A percentile compares a stretch with the other conserved stretches of the same genome.
These are phyloP conservation scores for Penicillium maclennaniae DNA, from an alignment of 495 filamentous ascomycete genomes.

Conservation along the genomic window DNA sequence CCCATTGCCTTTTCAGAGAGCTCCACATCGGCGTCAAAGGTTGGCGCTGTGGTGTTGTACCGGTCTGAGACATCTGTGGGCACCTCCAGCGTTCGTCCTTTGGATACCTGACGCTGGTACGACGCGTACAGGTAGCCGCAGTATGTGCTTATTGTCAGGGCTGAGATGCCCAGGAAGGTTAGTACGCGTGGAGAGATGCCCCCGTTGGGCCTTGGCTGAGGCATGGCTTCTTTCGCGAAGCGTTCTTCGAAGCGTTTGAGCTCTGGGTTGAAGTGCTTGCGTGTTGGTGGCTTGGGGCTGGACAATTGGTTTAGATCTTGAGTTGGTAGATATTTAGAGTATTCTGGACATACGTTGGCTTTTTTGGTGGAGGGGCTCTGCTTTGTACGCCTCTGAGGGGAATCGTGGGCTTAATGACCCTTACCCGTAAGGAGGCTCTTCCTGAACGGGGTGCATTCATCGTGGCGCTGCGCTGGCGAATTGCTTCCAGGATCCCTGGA, in stretches of 20 bases:
- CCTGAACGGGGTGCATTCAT: slow-evolving; percentile 17
- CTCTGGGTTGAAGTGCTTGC: slow-evolving; percentile 9
- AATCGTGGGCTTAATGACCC: slow-evolving; percentile 4
- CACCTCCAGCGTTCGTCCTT: slow-evolving; percentile 34
- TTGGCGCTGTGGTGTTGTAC: slow-evolving; percentile 53
- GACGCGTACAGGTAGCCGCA: slow-evolving; percentile 49
- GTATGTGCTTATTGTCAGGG: slow-evolving; percentile 49
- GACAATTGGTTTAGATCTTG: not conserved
- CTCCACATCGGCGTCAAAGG: slow-evolving; percentile 63
- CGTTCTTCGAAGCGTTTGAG: slow-evolving; percentile 10
- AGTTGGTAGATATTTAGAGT: not conserved
- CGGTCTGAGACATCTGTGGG: slow-evolving; percentile 52
- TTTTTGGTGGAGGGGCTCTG: slow-evolving; percentile 15
- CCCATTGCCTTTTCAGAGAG: slow-evolving; percentile 64
- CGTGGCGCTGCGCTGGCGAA: not conserved
- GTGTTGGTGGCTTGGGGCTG: slow-evolving; percentile 7
- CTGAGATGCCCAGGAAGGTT: slow-evolving; percentile 41
- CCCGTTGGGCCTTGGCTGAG: slow-evolving; percentile 9
- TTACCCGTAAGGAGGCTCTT: slow-evolving; percentile 4
- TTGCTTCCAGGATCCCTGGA: not conserved
- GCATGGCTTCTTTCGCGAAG: slow-evolving; percentile 2
- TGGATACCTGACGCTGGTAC: slow-evolving; percentile 36
- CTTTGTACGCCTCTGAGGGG: slow-evolving; percentile 16
- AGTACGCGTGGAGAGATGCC: slow-evolving; percentile 34
- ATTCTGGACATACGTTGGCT: slow-evolving; percentile 10